These are phyloP conservation scores for Buddleja alternifolia DNA, from an alignment of 257 asterid genomes.

Conservation along the genomic window DNA sequence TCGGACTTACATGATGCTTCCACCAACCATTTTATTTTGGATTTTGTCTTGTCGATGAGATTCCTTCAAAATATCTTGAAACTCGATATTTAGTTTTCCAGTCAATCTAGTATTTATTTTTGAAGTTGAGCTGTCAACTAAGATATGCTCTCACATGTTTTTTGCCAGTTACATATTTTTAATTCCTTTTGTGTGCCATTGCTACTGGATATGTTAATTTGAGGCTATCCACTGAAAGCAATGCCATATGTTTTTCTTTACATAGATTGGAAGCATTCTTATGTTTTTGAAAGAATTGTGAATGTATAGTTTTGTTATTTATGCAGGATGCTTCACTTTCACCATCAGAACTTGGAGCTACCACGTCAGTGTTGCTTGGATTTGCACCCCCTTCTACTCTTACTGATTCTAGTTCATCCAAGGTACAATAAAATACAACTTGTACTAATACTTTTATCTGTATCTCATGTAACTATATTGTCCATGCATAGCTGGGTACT, in stretches of 20 bases:
- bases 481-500: background rate
- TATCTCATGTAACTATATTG: conserved; percentile 19
- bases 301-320: conserved; percentile 12
- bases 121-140: background rate
- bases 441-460: background rate
- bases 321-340: conserved; percentile 70
- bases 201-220: conserved; percentile 14
- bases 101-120: background rate
- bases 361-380: conserved; percentile 90
- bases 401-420: conserved; percentile 72
- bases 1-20: background rate
- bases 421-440: conserved; percentile 48
- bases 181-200: background rate
- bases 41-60: conserved; percentile 14
- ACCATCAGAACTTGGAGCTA: conserved; percentile 73
- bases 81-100: background rate
- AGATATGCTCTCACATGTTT: background rate
- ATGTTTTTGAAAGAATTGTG: conserved; percentile 16
- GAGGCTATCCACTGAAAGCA: background rate
- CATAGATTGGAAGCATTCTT: background rate
- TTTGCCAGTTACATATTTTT: background rate
- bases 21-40: background rate
- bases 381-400: conserved; percentile 73
- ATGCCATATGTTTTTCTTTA: background rate
- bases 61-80: conserved; percentile 7